These are phyloP conservation scores for Metschnikowia santaceciliae DNA, from an alignment of 805 yeast genomes.

Conservation along the genomic window DNA sequence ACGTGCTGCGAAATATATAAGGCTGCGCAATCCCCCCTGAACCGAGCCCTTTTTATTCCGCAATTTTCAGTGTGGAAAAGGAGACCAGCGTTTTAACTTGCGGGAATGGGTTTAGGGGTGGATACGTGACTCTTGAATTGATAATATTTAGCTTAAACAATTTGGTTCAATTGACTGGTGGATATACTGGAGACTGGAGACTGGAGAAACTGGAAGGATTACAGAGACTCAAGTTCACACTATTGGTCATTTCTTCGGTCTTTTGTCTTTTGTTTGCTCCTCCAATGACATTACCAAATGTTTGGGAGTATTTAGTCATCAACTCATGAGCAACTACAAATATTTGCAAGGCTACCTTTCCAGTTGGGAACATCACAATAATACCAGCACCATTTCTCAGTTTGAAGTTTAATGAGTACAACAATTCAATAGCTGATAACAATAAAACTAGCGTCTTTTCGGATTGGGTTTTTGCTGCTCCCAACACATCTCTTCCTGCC, in stretches of 20 bases:
- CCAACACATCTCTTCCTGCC: conserved; percentile 95
- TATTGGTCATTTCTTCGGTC: conserved; percentile 87
- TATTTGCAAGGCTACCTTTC: conserved; percentile 95
- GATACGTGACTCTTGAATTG: too few species aligned
- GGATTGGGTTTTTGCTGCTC: conserved; percentile 99
- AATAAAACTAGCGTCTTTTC: conserved; percentile 96
- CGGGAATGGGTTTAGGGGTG: too few species aligned
- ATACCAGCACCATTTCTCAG: conserved; percentile 99
- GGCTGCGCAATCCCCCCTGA: too few species aligned
- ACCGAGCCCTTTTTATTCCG: too few species aligned
- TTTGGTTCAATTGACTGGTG: too few species aligned
- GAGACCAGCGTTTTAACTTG: too few species aligned
- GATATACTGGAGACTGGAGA: too few species aligned
- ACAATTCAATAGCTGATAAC: conserved; percentile 90
- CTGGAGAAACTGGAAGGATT: too few species aligned
- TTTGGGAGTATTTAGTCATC: conserved; percentile 83
- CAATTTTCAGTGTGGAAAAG: too few species aligned
- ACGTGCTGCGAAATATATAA: too few species aligned
- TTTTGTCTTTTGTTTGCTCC: conserved; percentile 97
- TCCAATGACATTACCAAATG: conserved; percentile 96
- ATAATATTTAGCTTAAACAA: too few species aligned
- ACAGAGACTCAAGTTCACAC: conserved; percentile 61
- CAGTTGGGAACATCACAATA: conserved; percentile 90
- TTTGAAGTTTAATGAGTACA: conserved; percentile 84
- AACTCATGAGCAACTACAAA: conserved; percentile 96